Base-by-base conservation (phyloP, 495 filamentous ascomycete species). In the Podospora pseudocomata region DNA sequence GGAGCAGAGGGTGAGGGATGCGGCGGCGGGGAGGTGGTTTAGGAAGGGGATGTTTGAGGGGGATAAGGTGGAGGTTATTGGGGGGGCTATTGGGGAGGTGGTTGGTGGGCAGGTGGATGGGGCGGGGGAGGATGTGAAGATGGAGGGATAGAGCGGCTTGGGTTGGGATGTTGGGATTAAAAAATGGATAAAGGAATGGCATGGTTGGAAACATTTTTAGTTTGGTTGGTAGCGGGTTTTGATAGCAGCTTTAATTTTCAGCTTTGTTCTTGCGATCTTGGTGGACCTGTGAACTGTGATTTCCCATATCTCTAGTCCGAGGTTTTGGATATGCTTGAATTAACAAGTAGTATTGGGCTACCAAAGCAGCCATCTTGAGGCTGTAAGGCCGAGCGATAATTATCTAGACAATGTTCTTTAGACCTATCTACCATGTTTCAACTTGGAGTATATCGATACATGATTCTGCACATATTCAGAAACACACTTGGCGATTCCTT, bases 1-100 rank as follows among this genome's bases (percentile, higher is more conserved):
- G 5, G 81, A 84, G 72, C 76, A 75, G 59, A 68, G 75, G 4
- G 74, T 81, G 20, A 75, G 80, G 62, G 70, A 78, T 3, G 74
- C 75, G 26, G 80, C 80, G 9, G 80, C 81, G 60, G 75, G 76
- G 16, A 62, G 82, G 65, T 82, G 34, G 15, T 44, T 63, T n/a
- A 61, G 59, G 27, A 49, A 49, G 39, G 39, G 5, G 39, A 49
- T 49, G 39, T 49, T 49, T 49, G 39, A 49, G 1, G 39, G 39
- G 39, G 39, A 18, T 73, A 61, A 70, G 75, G 70, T 68, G 78
- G 60, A 76, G 76, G 61, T 66, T 72, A 67, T 30, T 72, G 15
- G 81, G 82, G 78, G 75, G 76, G 5, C 66, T 23, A 19, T 18
- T 18, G 72, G 70, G n/a, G 49, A 28, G 0, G 71, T 70, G 16